Evolutionary conservation across 208 protist genomes (phyloP), one percentile per base, ranked within the genome.

Genomic region (Novymonas esmeraldas): DNA sequence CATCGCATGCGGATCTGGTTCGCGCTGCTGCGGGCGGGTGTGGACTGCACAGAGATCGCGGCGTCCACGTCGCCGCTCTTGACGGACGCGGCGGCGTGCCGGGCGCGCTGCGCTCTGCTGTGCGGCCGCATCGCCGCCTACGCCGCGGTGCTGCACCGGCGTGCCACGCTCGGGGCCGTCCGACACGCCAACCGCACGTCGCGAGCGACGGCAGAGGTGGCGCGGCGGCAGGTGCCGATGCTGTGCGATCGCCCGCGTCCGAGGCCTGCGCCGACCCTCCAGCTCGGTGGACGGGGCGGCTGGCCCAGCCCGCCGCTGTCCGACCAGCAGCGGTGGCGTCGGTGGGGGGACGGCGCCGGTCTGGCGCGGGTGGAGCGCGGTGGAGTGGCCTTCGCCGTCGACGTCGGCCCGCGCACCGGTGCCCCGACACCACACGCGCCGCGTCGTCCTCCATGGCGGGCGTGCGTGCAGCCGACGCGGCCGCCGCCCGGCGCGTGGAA

Each of bases 101-200:
- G 73, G 26, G 66, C 80, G 52, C 64, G 83, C n/a, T 78, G 81
- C 36, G 78, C 87, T 42, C 82, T 87, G 60, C 61, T 93, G 39
- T 89, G 79, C 14, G 77, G 86, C 51, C 80, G 87, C 34, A 77
- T 84, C 7, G 83, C 74, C 26, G 76, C 76, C 5, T 93, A 86
- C 73, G 78, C 83, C 3, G 76, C 66, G 29, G 67, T 85, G 44
- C 75, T 65, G 5, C 66, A 84, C 48, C 71, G 71, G 6, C 57
- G 88, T 1, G 80, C 78, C 51, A 84, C 82, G 1, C 44, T 92
- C 26, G 52, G 76, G 56, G 71, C 64, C 2, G 51, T 85, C 6
- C 74, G 71, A 1, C 59, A 81, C 5, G 55, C 61, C 6, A 73
- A 78, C 59, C 52, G 73, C 0, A 57, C 62, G 36, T 24, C 26